Conservation (phyloP, 1,284 basidiomycete genomes). For the Afroboletus lepidellus region DNA sequence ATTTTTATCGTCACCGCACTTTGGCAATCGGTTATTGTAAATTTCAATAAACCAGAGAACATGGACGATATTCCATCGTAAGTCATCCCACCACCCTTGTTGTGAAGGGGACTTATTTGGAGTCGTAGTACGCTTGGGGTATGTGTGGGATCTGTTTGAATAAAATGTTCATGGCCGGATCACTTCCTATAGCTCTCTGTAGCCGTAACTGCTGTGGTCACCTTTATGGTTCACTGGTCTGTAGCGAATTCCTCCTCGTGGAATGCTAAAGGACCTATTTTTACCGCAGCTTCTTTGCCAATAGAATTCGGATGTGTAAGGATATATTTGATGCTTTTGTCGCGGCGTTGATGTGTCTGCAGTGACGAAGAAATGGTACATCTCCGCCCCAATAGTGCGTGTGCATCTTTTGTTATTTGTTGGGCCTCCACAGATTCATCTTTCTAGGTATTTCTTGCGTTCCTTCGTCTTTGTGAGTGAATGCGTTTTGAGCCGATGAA, state of each 20-base stretch:
- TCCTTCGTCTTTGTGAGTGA: constrained; percentile 34
- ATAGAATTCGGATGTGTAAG: constrained; percentile 34
- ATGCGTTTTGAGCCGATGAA: neutral
- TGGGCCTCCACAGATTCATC: neutral
- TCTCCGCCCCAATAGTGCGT: constrained; percentile 32
- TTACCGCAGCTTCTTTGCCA: constrained; percentile 30
- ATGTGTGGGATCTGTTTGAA: neutral
- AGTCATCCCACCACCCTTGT: neutral
- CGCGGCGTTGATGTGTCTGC: constrained; percentile 7
- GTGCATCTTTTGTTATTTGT: neutral
- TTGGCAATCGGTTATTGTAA: constrained; percentile 32
- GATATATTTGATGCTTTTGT: neutral
- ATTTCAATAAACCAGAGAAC: constrained; percentile 25
- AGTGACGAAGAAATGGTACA: constrained; percentile 36
- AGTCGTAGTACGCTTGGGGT: constrained; percentile 29
- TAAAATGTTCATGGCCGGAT: neutral
- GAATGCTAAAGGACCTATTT: neutral
- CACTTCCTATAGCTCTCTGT: constrained; percentile 27
- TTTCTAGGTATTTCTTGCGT: constrained; percentile 30
- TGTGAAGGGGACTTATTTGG: constrained; percentile 5
- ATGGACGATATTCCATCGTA: constrained; percentile 34
- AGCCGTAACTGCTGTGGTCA: constrained; percentile 30
- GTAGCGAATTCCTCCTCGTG: neutral
- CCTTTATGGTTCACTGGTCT: constrained; percentile 34
- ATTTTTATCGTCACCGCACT: constrained; percentile 26